These are phyloP conservation scores for Solanum habrochaites DNA, from an alignment of 257 asterid species.

Conservation along the genomic window DNA sequence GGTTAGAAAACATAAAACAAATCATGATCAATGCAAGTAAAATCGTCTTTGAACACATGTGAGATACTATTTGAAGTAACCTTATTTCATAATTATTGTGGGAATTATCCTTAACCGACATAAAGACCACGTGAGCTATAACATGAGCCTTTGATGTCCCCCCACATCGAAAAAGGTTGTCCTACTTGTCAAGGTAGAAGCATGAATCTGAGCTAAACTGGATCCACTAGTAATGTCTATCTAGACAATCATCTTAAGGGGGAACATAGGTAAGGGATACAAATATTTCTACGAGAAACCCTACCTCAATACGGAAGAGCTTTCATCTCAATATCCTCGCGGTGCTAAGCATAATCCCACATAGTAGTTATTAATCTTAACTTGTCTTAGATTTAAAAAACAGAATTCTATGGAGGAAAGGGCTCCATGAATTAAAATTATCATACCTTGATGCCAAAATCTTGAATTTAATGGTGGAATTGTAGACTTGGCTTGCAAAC, in stretches of 20 bases:
- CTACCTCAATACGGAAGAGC: neutral
- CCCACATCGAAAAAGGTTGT: neutral
- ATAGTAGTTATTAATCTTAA: neutral
- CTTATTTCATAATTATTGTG: neutral
- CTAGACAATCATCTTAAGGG: neutral
- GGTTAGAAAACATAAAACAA: neutral
- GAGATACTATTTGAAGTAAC: neutral
- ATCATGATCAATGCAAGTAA: neutral
- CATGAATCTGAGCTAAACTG: neutral
- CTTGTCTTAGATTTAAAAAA: neutral
- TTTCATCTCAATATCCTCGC: neutral
- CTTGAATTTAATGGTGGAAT: neutral
- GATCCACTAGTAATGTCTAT: neutral
- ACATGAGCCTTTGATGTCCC: neutral
- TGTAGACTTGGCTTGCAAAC: neutral
- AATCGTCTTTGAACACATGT: neutral
- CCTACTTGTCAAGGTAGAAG: neutral
- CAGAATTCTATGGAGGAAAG: neutral
- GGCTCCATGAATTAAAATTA: neutral
- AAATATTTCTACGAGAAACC: neutral
- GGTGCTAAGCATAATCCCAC: neutral
- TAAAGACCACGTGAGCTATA: neutral
- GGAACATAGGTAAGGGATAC: neutral
- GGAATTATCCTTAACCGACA: neutral
- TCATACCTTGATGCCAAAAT: neutral